phyloP scores from a whole-genome alignment of 306 rosid genomes.

The Chamaecrista fasciculata region DNA sequence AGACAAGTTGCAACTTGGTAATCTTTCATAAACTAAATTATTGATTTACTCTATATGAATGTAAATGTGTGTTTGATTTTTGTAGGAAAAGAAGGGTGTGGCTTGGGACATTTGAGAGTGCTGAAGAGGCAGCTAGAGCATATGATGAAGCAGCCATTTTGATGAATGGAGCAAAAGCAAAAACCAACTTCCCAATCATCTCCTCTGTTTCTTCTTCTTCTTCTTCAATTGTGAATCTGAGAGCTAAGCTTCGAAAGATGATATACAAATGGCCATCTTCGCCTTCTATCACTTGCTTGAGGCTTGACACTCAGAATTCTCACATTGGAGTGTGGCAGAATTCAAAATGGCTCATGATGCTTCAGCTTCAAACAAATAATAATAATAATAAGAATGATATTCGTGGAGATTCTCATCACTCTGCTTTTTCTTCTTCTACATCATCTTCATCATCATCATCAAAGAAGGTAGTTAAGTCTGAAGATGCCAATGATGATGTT shows the following conservation, averaged over 20 bases:
- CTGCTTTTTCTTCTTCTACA: slow-evolving; percentile 27
- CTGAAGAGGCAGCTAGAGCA: slow-evolving; percentile 89
- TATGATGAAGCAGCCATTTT: slow-evolving; percentile 87
- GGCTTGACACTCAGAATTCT: slow-evolving; percentile 80
- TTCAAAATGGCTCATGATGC: slow-evolving; percentile 86
- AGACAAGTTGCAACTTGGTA: too few species aligned
- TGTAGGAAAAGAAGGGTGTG: slow-evolving; percentile 92
- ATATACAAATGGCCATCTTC: slow-evolving; percentile 58
- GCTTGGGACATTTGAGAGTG: slow-evolving; percentile 87
- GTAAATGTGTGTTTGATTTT: too few species aligned
- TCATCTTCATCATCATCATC: too few species aligned
- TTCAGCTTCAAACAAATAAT: slow-evolving; percentile 58
- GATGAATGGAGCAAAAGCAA: slow-evolving; percentile 83
- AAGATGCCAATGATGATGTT: too few species aligned
- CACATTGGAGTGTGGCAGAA: slow-evolving; percentile 87
- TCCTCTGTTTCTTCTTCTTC: too few species aligned
- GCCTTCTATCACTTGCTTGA: slow-evolving; percentile 73
- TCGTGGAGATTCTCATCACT: slow-evolving; percentile 4
- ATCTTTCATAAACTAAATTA: too few species aligned
- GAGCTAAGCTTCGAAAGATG: slow-evolving; percentile 58
- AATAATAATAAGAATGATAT: too few species aligned
- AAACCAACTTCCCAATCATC: slow-evolving; percentile 87
- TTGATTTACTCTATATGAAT: too few species aligned
- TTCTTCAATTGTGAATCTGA: too few species aligned
- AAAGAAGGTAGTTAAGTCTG: not conserved